These are phyloP conservation scores for Groenewaldozyma sp. DNA, from an alignment of 1,139 yeast species.

Conservation along the genomic window DNA sequence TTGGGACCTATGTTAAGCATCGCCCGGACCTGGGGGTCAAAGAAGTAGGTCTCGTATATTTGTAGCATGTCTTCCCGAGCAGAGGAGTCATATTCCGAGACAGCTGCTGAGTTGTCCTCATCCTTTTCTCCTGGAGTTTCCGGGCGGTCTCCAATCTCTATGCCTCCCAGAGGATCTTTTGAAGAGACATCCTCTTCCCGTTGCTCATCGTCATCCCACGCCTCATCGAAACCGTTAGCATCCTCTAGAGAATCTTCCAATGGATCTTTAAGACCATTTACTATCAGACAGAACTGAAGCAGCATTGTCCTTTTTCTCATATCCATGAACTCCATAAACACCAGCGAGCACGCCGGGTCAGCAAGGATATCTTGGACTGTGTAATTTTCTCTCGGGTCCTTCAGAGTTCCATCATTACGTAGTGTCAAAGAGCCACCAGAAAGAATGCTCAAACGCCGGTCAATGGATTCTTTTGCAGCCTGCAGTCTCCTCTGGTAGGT, in stretches of 20 bases:
- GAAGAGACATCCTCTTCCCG: constrained; percentile 23
- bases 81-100: constrained; percentile 11
- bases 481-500: constrained; percentile 24
- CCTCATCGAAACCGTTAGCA: constrained; percentile 8
- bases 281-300: constrained; percentile 57
- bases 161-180: constrained; percentile 23
- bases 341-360: constrained; percentile 40
- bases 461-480: constrained; percentile 21
- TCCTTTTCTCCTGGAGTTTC: too few relatives aligned
- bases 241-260: constrained; percentile 55
- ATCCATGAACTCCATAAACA: constrained; percentile 52
- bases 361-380: constrained; percentile 35
- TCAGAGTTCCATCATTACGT: constrained; percentile 2
- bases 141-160: constrained; percentile 15
- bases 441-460: constrained; percentile 21
- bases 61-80: constrained; percentile 27
- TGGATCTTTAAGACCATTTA: constrained; percentile 64
- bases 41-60: constrained; percentile 40
- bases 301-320: constrained; percentile 36
- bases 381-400: constrained; percentile 28
- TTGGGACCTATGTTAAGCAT: constrained; percentile 16
- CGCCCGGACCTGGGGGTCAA: constrained; percentile 16
- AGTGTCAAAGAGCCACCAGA: constrained; percentile 12
- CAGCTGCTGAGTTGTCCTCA: constrained; percentile 15
- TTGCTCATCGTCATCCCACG: constrained; percentile 7